Evolutionary conservation across 768 basidiomycete species (phyloP).

Genomic region (Termitomyces sp.): DNA sequence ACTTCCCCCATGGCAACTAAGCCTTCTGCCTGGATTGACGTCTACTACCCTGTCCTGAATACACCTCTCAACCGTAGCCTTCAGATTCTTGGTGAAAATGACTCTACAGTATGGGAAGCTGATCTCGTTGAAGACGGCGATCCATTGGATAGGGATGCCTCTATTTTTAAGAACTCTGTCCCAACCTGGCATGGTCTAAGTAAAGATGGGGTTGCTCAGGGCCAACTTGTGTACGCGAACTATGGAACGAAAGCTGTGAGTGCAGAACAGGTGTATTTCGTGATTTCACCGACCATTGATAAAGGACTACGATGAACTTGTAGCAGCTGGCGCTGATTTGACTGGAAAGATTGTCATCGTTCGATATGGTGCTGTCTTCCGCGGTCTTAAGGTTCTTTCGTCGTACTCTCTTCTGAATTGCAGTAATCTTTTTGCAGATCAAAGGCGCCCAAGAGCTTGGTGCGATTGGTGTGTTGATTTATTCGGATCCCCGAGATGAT

Average conservation of each 20-base stretch:
- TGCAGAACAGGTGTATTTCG: not conserved
- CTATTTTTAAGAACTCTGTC: constrained; percentile 58
- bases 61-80: constrained; percentile 65
- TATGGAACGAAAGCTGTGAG: constrained; percentile 64
- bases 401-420: constrained; percentile 8
- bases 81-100: constrained; percentile 56
- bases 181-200: constrained; percentile 88
- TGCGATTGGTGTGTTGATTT: constrained; percentile 74
- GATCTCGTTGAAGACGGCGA: constrained; percentile 69
- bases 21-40: constrained; percentile 77
- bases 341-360: constrained; percentile 74
- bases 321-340: constrained; percentile 60
- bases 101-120: constrained; percentile 57
- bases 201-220: constrained; percentile 67
- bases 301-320: constrained; percentile 49
- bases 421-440: constrained; percentile 38
- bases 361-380: constrained; percentile 73
- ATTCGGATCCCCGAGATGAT: constrained; percentile 83
- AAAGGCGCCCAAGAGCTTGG: constrained; percentile 82
- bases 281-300: not conserved
- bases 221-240: constrained; percentile 70
- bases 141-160: constrained; percentile 66
- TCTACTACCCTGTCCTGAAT: constrained; percentile 87
- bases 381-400: constrained; percentile 71
- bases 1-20: constrained; percentile 35